phyloP scores from a whole-genome alignment of 1,139 yeast genomes.

The Meyerozyma athensensis region DNA sequence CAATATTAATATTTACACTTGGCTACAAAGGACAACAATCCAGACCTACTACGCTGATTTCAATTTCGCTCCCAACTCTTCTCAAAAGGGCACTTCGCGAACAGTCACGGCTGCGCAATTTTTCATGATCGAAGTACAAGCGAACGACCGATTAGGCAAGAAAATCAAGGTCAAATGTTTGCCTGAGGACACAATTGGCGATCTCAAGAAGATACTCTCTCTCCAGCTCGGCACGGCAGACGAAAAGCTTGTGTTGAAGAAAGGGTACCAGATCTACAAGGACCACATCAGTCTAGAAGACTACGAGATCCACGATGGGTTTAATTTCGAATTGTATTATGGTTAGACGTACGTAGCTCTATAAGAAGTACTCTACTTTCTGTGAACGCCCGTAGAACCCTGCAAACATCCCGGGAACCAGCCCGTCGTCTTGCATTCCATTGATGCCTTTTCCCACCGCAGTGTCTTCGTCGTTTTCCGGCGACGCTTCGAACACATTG shows the following conservation, averaged over 20 bases:
- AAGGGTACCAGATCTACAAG: conserved; percentile 76
- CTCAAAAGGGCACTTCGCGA: too few species aligned
- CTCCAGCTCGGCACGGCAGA: conserved; percentile 75
- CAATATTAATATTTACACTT: too few species aligned
- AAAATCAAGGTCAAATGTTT: conserved; percentile 83
- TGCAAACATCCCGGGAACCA: conserved; percentile 18
- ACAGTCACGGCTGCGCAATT: too few species aligned
- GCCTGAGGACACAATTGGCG: conserved; percentile 84
- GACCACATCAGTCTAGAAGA: conserved; percentile 89
- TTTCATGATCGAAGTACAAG: conserved; percentile 16
- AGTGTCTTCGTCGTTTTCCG: conserved; percentile 63
- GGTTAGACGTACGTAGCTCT: conserved; percentile 22
- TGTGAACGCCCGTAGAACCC: conserved; percentile 22
- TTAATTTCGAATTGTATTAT: conserved; percentile 79
- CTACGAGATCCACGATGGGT: conserved; percentile 89
- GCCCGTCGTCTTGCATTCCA: conserved; percentile 23
- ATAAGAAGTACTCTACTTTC: conserved; percentile 23
- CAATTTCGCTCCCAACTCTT: too few species aligned
- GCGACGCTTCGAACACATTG: conserved; percentile 96
- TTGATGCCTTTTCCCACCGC: conserved; percentile 38
- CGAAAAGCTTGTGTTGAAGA: conserved; percentile 62
- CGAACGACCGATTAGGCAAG: conserved; percentile 62
- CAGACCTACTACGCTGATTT: too few species aligned
- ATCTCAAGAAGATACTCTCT: conserved; percentile 78
- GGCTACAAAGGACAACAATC: too few species aligned